Evolutionary conservation across 441 rosid genomes (phyloP), one percentile per base, ranked within the genome.

Genomic region (Gossypium armourianum): DNA sequence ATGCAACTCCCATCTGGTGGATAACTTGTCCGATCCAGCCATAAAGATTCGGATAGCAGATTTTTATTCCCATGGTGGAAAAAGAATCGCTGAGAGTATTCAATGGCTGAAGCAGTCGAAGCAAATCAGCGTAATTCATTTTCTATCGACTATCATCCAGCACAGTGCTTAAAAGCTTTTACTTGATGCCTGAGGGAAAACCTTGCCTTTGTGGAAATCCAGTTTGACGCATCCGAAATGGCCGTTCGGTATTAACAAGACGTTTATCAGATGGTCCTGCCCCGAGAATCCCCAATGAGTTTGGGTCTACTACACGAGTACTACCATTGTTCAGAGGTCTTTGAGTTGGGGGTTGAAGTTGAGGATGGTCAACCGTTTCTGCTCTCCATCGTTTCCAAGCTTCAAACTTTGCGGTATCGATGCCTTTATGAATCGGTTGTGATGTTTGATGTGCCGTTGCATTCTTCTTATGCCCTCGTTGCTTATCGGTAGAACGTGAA

Each of bases 201-300:
- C 82, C 88, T 68, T 83, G 84, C 79, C 90, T 82, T 8, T 82
- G 77, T 24, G 96, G 89, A 78, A 84, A 84, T 62, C 98, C 85
- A 29, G 89, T 72, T 75, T 80, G 87, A 28, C 87, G 96, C 79
- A 72, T 70, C 62, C 93, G 83, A 47, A 75, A 78, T 69, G 85
- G 85, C 75, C 92, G 87, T 72, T 83, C 86, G 1, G 75, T 23
- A 45, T n/a, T 82, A 54, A 55, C 77, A 45, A 84, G 76, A 2
- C 80, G 85, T 68, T 17, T 63, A 74, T 87, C 97, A 5, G 95
- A 78, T 13, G 99, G 99, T 56, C 87, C 92, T 0, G 98, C 96
- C 58, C 99, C 99, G 2, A 95, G 97, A 81, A 95, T 95, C 36
- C 99, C 99, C 64, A 88, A 59, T 0, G 97, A 88, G 72, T 75